Percentiles rank a stretch among this genome's conserved stretches.
phyloP scores from a whole-genome alignment of 805 yeast species.

The Candida easanensis region DNA sequence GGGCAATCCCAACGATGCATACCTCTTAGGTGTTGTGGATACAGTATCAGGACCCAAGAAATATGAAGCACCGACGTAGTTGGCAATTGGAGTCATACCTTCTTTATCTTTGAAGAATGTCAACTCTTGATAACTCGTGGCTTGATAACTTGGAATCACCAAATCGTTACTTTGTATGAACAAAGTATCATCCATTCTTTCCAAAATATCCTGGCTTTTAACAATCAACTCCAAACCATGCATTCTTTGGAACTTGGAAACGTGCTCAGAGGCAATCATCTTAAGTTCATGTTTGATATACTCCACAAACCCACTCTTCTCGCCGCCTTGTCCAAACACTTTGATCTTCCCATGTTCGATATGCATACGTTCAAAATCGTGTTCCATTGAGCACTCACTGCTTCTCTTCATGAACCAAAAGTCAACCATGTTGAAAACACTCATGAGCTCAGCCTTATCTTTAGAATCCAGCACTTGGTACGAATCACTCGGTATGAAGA shows the following conservation, averaged over 20 bases:
- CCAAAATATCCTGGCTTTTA: slow-evolving; percentile 4
- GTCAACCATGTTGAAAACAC: slow-evolving; percentile 13
- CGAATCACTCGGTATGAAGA: slow-evolving; percentile 14
- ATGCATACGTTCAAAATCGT: slow-evolving; percentile 3
- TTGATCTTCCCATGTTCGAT: neutral
- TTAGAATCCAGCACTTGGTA: slow-evolving; percentile 6
- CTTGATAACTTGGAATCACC: slow-evolving; percentile 18
- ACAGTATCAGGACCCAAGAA: slow-evolving; percentile 6
- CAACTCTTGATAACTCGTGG: slow-evolving; percentile 13
- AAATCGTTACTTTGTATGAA: slow-evolving; percentile 4
- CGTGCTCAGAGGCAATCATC: slow-evolving; percentile 14
- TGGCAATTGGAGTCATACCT: slow-evolving; percentile 15
- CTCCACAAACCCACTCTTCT: slow-evolving; percentile 1
- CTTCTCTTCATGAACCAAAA: slow-evolving; percentile 18
- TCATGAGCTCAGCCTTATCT: slow-evolving; percentile 11
- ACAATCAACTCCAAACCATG: slow-evolving; percentile 6
- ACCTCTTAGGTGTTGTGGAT: neutral
- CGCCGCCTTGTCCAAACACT: neutral
- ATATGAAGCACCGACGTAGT: slow-evolving; percentile 14
- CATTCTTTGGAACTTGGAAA: slow-evolving; percentile 2
- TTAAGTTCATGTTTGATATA: slow-evolving; percentile 14
- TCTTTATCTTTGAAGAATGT: slow-evolving; percentile 13
- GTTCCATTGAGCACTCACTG: slow-evolving; percentile 14
- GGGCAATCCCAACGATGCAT: slow-evolving; percentile 12
- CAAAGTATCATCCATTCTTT: slow-evolving; percentile 10